Evolutionary conservation across 139 green algal species (phyloP).

Genomic region (Chlamydomonas sp.): DNA sequence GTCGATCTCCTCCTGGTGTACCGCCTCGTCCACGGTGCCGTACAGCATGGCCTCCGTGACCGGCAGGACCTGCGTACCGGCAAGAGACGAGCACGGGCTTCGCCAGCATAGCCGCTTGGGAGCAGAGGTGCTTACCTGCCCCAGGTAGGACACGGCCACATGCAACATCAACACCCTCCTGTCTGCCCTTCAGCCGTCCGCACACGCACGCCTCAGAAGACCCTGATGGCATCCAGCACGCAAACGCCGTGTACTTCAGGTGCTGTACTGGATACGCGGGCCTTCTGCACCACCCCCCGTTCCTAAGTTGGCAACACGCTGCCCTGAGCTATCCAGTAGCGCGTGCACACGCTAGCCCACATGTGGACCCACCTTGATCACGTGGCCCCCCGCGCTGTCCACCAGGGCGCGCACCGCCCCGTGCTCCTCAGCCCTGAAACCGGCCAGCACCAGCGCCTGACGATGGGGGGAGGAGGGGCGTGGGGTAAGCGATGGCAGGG

Average conservation of each 20-base stretch:
- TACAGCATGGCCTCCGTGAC: constrained; percentile 54
- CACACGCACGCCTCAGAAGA: no score
- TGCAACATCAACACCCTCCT: no score
- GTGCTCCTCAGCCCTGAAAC: constrained; percentile 64
- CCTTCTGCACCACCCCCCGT: background rate
- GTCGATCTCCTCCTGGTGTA: constrained; percentile 49
- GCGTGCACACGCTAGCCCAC: background rate
- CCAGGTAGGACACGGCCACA: no score
- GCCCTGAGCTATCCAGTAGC: background rate
- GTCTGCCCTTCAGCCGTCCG: no score
- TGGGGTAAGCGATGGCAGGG: background rate
- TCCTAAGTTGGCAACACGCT: background rate
- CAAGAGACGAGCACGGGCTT: background rate
- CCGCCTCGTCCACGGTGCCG: constrained; percentile 38
- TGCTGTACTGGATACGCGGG: no score
- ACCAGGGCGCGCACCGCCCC: constrained; percentile 56
- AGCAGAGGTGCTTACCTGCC: no score
- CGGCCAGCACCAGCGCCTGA: constrained; percentile 66
- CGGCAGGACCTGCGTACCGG: constrained; percentile 40
- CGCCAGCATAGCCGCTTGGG: no score
- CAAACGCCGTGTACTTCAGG: no score
- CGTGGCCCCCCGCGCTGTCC: constrained; percentile 45
- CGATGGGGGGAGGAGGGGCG: background rate
- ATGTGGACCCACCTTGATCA: constrained; percentile 47
- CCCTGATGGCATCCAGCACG: no score